A percentile compares a stretch with the other conserved stretches of the same genome.
Evolutionary conservation across 768 basidiomycete species (phyloP).

Genomic region (Boletales sp.): DNA sequence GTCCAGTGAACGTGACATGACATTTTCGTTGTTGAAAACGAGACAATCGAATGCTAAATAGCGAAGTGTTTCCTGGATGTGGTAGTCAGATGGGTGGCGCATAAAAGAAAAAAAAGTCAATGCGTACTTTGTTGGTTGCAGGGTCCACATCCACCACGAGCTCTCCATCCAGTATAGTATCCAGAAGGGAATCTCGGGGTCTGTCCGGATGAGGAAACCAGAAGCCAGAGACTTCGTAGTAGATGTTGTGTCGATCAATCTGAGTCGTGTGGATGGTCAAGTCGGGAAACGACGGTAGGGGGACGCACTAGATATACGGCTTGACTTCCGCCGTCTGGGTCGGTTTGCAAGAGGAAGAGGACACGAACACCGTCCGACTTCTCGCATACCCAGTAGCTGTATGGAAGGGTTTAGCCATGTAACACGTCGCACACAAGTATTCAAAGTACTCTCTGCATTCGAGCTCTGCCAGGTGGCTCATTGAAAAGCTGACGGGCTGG

Average conservation of each 20-base stretch:
- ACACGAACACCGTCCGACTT: constrained; percentile 96
- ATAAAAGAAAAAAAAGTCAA: neutral
- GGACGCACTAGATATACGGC: constrained; percentile 70
- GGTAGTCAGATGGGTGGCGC: neutral
- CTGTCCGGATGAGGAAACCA: constrained; percentile 89
- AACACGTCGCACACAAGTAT: neutral
- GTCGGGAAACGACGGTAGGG: neutral
- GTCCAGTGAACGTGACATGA: constrained; percentile 79
- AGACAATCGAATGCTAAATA: constrained; percentile 92
- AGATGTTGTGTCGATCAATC: constrained; percentile 94
- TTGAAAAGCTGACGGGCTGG: constrained; percentile 89
- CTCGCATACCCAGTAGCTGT: constrained; percentile 98
- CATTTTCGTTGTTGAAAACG: constrained; percentile 78
- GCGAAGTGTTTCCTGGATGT: constrained; percentile 67
- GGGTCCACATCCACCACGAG: constrained; percentile 89
- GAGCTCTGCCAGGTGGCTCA: constrained; percentile 65
- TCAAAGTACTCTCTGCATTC: constrained; percentile 72
- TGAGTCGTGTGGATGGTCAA: constrained; percentile 30
- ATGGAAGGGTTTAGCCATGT: constrained; percentile 11
- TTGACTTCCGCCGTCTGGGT: constrained; percentile 50
- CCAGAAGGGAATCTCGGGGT: constrained; percentile 60
- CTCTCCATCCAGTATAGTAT: constrained; percentile 90
- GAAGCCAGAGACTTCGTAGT: constrained; percentile 69
- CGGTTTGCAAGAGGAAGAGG: constrained; percentile 71
- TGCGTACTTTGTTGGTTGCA: constrained; percentile 59